Evolutionary conservation across 2,329 filamentous ascomycete genomes (phyloP).

Genomic region (Aspergillus tamarii): DNA sequence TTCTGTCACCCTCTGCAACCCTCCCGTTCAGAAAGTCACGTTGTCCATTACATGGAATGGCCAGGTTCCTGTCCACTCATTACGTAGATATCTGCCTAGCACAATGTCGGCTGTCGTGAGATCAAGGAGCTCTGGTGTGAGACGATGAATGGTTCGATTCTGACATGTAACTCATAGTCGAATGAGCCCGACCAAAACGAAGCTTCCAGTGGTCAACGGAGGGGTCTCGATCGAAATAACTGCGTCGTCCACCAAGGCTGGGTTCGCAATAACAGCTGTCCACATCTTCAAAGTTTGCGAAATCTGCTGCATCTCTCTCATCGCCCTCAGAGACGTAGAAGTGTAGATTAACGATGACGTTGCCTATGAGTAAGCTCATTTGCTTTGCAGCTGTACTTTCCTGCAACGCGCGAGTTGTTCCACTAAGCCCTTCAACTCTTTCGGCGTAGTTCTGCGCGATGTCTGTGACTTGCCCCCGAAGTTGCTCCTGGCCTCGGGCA

Average conservation of each 20-base stretch:
- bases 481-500: slow-evolving; percentile 16
- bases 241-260: slow-evolving; percentile 19
- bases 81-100: not conserved
- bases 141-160: not conserved
- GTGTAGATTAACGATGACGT: slow-evolving; percentile 26
- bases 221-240: slow-evolving; percentile 29
- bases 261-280: slow-evolving; percentile 19
- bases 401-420: not conserved
- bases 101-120: slow-evolving; percentile 2
- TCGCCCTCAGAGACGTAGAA: slow-evolving; percentile 19
- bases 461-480: slow-evolving; percentile 23
- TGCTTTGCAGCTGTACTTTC: slow-evolving; percentile 18
- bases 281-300: slow-evolving; percentile 22
- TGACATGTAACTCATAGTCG: not conserved
- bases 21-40: not conserved
- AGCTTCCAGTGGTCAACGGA: slow-evolving; percentile 12
- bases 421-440: slow-evolving; percentile 13
- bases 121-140: not conserved
- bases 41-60: not conserved
- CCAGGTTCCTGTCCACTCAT: not conserved
- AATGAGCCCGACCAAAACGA: not conserved
- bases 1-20: not conserved
- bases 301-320: slow-evolving; percentile 15
- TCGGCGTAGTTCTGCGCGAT: slow-evolving; percentile 22
- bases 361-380: slow-evolving; percentile 25